These are phyloP conservation scores for Quercus cerris DNA, from an alignment of 306 rosid species.

Conservation along the genomic window DNA sequence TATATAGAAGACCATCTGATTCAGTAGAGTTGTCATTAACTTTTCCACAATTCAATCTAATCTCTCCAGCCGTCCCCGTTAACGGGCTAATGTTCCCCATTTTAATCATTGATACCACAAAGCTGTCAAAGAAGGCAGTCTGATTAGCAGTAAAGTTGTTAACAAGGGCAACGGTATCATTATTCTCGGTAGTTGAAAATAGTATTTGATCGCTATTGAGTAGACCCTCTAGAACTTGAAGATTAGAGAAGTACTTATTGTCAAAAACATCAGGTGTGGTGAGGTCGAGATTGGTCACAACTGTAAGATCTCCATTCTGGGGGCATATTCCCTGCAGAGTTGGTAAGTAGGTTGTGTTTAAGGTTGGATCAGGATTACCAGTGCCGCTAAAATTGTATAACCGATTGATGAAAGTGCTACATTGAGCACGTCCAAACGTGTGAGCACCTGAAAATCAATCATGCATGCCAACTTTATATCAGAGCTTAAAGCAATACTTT, in stretches of 20 bases:
- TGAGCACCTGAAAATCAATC: conserved; percentile 18
- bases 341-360: conserved; percentile 11
- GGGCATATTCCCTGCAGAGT: conserved; percentile 17
- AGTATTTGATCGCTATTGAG: conserved; percentile 23
- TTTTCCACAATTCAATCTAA: conserved; percentile 16
- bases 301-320: background rate
- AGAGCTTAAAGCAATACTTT: background rate
- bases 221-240: background rate
- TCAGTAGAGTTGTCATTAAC: conserved; percentile 3
- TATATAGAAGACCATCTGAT: background rate
- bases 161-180: conserved; percentile 10
- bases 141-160: background rate
- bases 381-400: background rate
- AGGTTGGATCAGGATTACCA: background rate
- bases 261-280: conserved; percentile 6
- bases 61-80: conserved; percentile 12
- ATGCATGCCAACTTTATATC: background rate
- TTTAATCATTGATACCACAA: conserved; percentile 24
- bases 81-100: conserved; percentile 21
- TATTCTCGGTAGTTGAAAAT: conserved; percentile 2
- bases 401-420: background rate
- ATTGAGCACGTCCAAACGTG: conserved; percentile 24
- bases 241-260: conserved; percentile 18
- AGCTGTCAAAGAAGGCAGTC: conserved; percentile 8
- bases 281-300: conserved; percentile 1